phyloP scores from a whole-genome alignment of 2,329 filamentous ascomycete genomes.

The Sarocladiaceae sp. region DNA sequence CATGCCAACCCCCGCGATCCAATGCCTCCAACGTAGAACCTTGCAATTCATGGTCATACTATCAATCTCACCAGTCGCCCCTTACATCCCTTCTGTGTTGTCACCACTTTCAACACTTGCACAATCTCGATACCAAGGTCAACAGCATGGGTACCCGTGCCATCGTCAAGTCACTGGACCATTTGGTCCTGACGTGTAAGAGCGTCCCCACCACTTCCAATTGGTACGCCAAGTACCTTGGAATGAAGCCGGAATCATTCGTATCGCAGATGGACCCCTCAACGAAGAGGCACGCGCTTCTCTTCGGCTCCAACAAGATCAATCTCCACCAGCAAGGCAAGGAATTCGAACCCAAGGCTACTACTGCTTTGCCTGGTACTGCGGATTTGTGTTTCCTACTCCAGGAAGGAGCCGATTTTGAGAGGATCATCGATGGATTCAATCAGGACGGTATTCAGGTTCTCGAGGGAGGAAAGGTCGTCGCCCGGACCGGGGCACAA shows the following conservation, averaged over 20 bases:
- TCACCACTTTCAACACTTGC: no score
- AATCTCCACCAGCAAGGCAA: constrained; percentile 55
- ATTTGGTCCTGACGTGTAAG: constrained; percentile 55
- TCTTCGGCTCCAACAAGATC: constrained; percentile 56
- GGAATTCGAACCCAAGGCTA: constrained; percentile 58
- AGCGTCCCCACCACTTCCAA: constrained; percentile 42
- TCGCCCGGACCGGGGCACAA: constrained; percentile 50
- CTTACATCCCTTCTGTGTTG: no score
- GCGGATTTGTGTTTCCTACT: constrained; percentile 59
- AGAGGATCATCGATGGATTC: constrained; percentile 37
- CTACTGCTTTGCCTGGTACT: constrained; percentile 47
- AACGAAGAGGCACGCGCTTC: constrained; percentile 42
- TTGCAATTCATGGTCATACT: no score
- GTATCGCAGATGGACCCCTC: constrained; percentile 31
- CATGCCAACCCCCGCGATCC: no score
- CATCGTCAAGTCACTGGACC: constrained; percentile 47
- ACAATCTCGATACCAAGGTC: no score
- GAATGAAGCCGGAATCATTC: constrained; percentile 53
- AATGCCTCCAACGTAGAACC: no score
- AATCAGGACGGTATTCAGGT: constrained; percentile 41
- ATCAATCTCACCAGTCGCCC: no score
- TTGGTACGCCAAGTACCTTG: constrained; percentile 53
- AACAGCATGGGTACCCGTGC: constrained; percentile 12
- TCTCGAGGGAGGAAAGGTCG: constrained; percentile 45
- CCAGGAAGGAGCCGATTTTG: constrained; percentile 38